These are phyloP conservation scores for Hydnum rufescens DNA, from an alignment of 768 basidiomycete species.

Conservation along the genomic window DNA sequence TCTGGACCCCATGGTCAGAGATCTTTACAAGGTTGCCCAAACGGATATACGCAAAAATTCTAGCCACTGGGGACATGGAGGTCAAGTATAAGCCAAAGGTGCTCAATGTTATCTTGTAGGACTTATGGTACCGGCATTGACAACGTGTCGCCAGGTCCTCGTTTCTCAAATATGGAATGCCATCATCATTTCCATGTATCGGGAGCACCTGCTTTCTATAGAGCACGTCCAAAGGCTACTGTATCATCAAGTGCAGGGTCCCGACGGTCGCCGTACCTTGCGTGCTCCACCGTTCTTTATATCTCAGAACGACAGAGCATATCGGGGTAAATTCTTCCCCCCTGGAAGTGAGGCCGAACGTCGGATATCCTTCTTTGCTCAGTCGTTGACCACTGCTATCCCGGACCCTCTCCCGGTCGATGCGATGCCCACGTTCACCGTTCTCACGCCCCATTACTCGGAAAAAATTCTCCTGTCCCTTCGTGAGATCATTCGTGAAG, in stretches of 20 bases:
- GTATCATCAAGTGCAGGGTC: slow-evolving; percentile 90
- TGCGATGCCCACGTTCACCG: slow-evolving; percentile 99
- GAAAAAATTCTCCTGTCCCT: slow-evolving; percentile 97
- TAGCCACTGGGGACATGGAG: slow-evolving; percentile 91
- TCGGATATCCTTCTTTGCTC: slow-evolving; percentile 96
- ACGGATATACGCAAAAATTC: slow-evolving; percentile 86
- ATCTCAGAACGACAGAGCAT: slow-evolving; percentile 72
- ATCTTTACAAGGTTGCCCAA: slow-evolving; percentile 93
- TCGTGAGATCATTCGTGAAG: slow-evolving; percentile 95
- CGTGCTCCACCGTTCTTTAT: slow-evolving; percentile 98
- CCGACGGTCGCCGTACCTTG: slow-evolving; percentile 77
- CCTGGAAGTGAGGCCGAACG: slow-evolving; percentile 88
- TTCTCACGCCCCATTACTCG: slow-evolving; percentile 93
- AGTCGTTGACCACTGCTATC: slow-evolving; percentile 86
- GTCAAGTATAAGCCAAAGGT: slow-evolving; percentile 99
- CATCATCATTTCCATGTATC: slow-evolving; percentile 99
- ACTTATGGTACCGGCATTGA: neutral
- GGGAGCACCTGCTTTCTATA: slow-evolving; percentile 95
- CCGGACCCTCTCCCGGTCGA: slow-evolving; percentile 90
- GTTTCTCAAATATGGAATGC: slow-evolving; percentile 99
- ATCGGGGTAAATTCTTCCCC: slow-evolving; percentile 71
- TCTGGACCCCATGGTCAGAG: slow-evolving; percentile 99
- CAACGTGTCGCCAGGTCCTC: slow-evolving; percentile 38
- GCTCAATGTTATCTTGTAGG: neutral
- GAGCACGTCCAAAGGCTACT: slow-evolving; percentile 96